Percentiles rank a stretch among this genome's conserved stretches.
phyloP scores from a whole-genome alignment of 73 alveolate species.

The Tetrahymena borealis region DNA sequence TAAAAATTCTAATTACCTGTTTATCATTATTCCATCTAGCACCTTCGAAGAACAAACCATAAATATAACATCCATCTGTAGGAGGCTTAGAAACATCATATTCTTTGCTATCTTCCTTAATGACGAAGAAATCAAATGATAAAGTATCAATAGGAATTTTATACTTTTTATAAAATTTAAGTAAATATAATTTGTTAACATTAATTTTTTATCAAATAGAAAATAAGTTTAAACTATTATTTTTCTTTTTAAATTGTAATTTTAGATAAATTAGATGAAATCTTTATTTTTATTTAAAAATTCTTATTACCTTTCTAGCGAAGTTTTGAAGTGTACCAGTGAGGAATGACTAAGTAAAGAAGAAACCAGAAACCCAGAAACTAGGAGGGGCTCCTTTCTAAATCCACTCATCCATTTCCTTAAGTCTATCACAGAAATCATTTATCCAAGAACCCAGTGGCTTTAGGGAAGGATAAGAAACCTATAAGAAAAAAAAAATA shows the following conservation, averaged over 20 bases:
- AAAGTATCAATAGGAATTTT: slow-evolving; percentile 89
- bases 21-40: slow-evolving; percentile 97
- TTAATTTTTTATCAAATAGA: too few species aligned
- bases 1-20: neutral
- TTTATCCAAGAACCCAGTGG: slow-evolving; percentile 99
- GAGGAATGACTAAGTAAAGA: slow-evolving; percentile 98
- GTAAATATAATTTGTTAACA: slow-evolving; percentile 61
- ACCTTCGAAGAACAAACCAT: slow-evolving; percentile 99
- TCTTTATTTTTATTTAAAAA: too few species aligned
- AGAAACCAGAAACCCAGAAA: slow-evolving; percentile 99
- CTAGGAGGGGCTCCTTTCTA: slow-evolving; percentile 97
- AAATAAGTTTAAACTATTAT: too few species aligned
- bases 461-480: slow-evolving; percentile 95
- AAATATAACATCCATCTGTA: slow-evolving; percentile 97
- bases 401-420: slow-evolving; percentile 98
- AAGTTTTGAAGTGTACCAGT: slow-evolving; percentile 97
- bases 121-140: slow-evolving; percentile 79
- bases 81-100: slow-evolving; percentile 82
- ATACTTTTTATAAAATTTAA: slow-evolving; percentile 81
- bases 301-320: slow-evolving; percentile 84
- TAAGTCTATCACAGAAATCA: slow-evolving; percentile 94
- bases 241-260: too few species aligned
- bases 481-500: neutral
- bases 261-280: slow-evolving; percentile 3
- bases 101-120: slow-evolving; percentile 78